These are phyloP conservation scores for Aspergillus persii DNA, from an alignment of 2,329 filamentous ascomycete genomes.

Conservation along the genomic window DNA sequence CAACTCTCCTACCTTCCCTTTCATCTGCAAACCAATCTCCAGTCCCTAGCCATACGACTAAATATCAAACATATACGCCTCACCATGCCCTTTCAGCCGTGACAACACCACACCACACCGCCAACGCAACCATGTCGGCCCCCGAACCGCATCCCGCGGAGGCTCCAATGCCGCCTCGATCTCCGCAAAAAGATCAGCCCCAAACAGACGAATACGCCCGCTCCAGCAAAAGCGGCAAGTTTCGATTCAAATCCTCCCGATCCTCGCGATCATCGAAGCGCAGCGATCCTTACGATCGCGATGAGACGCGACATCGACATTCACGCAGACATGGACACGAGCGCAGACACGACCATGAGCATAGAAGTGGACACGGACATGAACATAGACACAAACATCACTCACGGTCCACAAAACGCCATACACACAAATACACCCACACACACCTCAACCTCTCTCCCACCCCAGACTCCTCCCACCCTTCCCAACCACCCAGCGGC, in stretches of 20 bases:
- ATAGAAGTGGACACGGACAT: slow-evolving; percentile 6
- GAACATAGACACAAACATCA: slow-evolving; percentile 19
- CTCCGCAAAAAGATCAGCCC: not conserved
- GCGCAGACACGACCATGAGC: slow-evolving; percentile 13
- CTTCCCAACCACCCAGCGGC: not conserved
- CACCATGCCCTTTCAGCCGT: too few species aligned
- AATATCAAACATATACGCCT: too few species aligned
- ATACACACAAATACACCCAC: slow-evolving; percentile 19
- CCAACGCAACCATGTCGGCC: not conserved
- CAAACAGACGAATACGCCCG: slow-evolving; percentile 14
- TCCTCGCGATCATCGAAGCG: too few species aligned
- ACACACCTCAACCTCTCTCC: not conserved
- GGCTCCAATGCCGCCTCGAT: not conserved
- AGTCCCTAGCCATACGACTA: not conserved
- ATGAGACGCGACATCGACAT: not conserved
- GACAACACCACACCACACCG: too few species aligned
- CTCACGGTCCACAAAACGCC: slow-evolving; percentile 14
- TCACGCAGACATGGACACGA: not conserved
- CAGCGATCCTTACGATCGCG: slow-evolving; percentile 10
- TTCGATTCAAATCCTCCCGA: slow-evolving; percentile 33
- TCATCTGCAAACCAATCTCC: too few species aligned
- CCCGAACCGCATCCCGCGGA: not conserved
- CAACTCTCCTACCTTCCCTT: not conserved
- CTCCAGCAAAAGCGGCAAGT: slow-evolving; percentile 21
- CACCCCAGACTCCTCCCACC: not conserved